Evolutionary conservation across 192 early-diverging fungal genomes (phyloP).

Genomic region (Coemansia sp.): DNA sequence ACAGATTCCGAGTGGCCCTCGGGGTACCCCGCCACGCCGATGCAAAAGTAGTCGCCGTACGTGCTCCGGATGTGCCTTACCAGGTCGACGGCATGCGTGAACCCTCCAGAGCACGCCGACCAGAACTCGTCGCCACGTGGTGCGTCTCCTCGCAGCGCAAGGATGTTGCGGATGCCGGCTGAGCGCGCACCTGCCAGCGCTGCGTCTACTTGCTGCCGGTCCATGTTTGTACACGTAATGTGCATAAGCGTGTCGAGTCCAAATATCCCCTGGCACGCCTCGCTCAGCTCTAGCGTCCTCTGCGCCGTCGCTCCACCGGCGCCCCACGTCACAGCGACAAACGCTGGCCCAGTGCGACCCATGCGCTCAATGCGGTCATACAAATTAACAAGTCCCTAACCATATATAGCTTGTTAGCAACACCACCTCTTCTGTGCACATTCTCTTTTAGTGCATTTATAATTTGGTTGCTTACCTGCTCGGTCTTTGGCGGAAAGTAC

Average conservation of each 20-base stretch:
- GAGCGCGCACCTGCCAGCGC: slow-evolving; percentile 84
- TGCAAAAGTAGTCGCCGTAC: slow-evolving; percentile 94
- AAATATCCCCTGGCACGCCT: slow-evolving; percentile 86
- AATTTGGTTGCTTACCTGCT: slow-evolving; percentile 55
- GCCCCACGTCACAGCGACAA: slow-evolving; percentile 97
- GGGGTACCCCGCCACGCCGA: slow-evolving; percentile 95
- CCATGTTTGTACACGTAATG: slow-evolving; percentile 99
- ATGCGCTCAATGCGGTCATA: slow-evolving; percentile 97
- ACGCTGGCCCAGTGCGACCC: slow-evolving; percentile 88
- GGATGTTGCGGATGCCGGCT: slow-evolving; percentile 89
- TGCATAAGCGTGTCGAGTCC: slow-evolving; percentile 96
- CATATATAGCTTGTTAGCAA: too few relatives aligned
- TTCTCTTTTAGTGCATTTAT: background rate
- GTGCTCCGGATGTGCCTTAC: slow-evolving; percentile 86
- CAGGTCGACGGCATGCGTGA: slow-evolving; percentile 84
- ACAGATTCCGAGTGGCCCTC: slow-evolving; percentile 73
- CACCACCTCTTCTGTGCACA: too few relatives aligned
- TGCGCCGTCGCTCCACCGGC: slow-evolving; percentile 92
- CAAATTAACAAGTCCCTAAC: slow-evolving; percentile 84
- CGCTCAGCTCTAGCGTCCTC: slow-evolving; percentile 85
- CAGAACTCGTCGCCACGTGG: slow-evolving; percentile 70
- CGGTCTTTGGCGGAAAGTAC: slow-evolving; percentile 99
- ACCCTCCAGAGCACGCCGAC: slow-evolving; percentile 76
- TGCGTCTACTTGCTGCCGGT: slow-evolving; percentile 77
- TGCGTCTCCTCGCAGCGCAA: slow-evolving; percentile 95